Base-by-base conservation (phyloP, 257 asterid species). In the Haberlea rhodopensis region DNA sequence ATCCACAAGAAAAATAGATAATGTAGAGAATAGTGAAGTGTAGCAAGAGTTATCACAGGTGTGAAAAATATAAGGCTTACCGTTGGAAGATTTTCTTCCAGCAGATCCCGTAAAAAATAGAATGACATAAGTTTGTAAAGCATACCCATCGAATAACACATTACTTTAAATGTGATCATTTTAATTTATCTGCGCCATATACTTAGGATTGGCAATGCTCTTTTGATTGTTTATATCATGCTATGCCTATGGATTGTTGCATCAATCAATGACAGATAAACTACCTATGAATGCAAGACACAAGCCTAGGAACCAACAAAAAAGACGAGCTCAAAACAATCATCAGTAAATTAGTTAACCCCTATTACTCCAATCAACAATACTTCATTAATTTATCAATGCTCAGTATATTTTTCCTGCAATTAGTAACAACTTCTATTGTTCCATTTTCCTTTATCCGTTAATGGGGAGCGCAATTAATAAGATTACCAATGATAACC, bases 401-500 rank as follows among this genome's bases (percentile, higher is more conserved):
- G 24, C 60, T 63, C 46, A 43, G 55, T n/a, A 1, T 58, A 52
- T 62, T 58, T 45, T 43, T 54, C 63, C 3, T 66, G 65, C 69
- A 49, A n/a, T 21, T 51, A 58, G 69, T 56, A 52, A 19, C 9
- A 53, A 28, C 24, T 16, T 40, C n/a, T 26, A 6, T 51, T 29
- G 37, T 45, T 16, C 13, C 25, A 1, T 10, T 15, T 48, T 15
- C 53, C 57, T 48, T 29, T 55, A 66, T 62, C 57, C 65, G 57
- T 55, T 59, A 57, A 43, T 58, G 34, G 29, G 34, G 66, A 11
- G 69, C 61, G 48, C 19, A 37, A 60, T 40, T 62, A 70, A 65
- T 59, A 26, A 73, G 64, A 78, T 87, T 72, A 92, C 97, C 79
- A 52, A 89, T 79, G 58, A 82, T 67, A 64, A 75, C 78, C 62